Evolutionary conservation across 2,329 filamentous ascomycete genomes (phyloP).

Genomic region (Microcyclospora tardicrescens): DNA sequence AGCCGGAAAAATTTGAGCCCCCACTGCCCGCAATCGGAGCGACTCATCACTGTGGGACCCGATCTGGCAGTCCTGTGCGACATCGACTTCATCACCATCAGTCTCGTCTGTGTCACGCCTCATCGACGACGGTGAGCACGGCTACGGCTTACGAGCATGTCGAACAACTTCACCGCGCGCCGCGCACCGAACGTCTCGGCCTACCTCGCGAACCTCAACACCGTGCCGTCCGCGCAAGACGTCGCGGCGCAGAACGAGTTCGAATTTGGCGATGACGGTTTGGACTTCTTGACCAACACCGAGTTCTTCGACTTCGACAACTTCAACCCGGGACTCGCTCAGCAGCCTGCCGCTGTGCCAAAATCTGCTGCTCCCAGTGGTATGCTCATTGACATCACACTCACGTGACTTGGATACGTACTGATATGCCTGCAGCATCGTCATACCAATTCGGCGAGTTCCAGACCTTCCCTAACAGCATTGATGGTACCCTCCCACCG

Average conservation of each 20-base stretch:
- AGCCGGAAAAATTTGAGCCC: no score
- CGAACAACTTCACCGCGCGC: slow-evolving; percentile 60
- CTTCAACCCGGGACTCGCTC: slow-evolving; percentile 7
- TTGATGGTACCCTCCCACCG: slow-evolving; percentile 9
- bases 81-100: no score
- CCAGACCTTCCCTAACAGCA: slow-evolving; percentile 22
- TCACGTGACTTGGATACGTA: neutral
- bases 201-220: slow-evolving; percentile 78
- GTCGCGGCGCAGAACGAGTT: slow-evolving; percentile 44
- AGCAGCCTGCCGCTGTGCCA: neutral
- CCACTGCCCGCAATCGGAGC: no score
- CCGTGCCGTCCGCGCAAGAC: slow-evolving; percentile 50
- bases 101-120: no score
- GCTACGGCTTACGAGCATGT: slow-evolving; percentile 37
- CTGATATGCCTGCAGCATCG: slow-evolving; percentile 14
- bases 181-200: slow-evolving; percentile 78
- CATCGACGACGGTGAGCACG: no score
- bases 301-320: slow-evolving; percentile 57
- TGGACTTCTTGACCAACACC: slow-evolving; percentile 44
- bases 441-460: slow-evolving; percentile 37
- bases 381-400: slow-evolving; percentile 3
- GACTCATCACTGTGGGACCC: no score
- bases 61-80: no score
- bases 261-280: slow-evolving; percentile 39
- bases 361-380: slow-evolving; percentile 3